Evolutionary conservation across 2,329 filamentous ascomycete genomes (phyloP), one percentile per base, ranked within the genome.

Genomic region (Fusarium nelsonii): DNA sequence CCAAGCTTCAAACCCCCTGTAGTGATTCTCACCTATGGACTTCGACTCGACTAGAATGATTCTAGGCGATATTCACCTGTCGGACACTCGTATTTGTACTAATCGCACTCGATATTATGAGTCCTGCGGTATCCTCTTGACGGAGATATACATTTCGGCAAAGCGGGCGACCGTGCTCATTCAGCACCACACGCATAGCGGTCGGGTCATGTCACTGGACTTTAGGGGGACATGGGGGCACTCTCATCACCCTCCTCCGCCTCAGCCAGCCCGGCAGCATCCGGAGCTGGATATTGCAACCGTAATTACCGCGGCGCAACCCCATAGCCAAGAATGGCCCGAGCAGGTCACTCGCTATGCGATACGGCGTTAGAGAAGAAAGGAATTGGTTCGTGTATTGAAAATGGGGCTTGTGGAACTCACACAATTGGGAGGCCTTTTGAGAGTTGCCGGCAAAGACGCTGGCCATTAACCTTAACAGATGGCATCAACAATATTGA

Each of bases 201-300:
- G 76, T 8, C 68, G 68, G 4, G 81, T 81, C 6, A 83, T 64
- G 44, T 83, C 32, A 78, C 81, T 33, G 81, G 81, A 4, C 44
- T 83, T 23, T 83, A 80, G 79, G 46, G 23, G 46, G 26, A 18
- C 48, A 37, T 80, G 54, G 80, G 80, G 81, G 80, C 12, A 80
- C 79, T 2, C 82, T 76, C 56, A 60, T 81, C 71, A 57, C 23
- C 33, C 16, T 39, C 15, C 43, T 68, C 59, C 73, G 75, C n/a
- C 65, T 82, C 7, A 74, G 76, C 30, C 23, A 23, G 23, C 23
- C 23, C 70, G 70, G 36, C 69, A 75, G 18, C 71, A 80, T 52
- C 79, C 80, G 1, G 75, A 78, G 14, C 68, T 81, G 8, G 78
- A 80, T 15, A 53, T 66, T 28, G 77, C 76, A 48, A 74, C 77